Conservation (phyloP, 2,329 filamentous ascomycete species). For the Calcarisporium arbuscula region DNA sequence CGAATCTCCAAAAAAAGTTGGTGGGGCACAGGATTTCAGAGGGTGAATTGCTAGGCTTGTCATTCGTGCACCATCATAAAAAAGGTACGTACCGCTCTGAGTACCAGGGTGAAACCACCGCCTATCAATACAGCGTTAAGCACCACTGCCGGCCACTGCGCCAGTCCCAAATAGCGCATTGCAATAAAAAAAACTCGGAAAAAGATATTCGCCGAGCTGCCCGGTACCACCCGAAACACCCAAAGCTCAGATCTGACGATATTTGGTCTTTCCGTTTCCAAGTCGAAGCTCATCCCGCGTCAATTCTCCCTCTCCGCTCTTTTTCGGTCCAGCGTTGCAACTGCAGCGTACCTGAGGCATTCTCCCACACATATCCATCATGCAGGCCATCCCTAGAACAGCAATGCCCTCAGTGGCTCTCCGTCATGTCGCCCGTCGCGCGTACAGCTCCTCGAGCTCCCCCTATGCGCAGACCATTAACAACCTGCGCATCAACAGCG, state of each 20-base stretch:
- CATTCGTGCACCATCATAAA: too few relatives aligned
- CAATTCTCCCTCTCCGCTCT: slow-evolving; percentile 14
- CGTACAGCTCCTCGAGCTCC: slow-evolving; percentile 66
- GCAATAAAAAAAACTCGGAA: slow-evolving; percentile 11
- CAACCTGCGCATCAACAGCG: slow-evolving; percentile 87
- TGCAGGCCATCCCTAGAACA: slow-evolving; percentile 78
- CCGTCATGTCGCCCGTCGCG: slow-evolving; percentile 59
- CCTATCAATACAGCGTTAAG: too few relatives aligned
- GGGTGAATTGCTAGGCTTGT: too few relatives aligned
- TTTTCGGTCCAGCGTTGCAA: slow-evolving; percentile 12
- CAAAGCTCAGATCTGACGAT: slow-evolving; percentile 10
- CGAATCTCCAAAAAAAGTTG: too few relatives aligned
- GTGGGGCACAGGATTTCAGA: too few relatives aligned
- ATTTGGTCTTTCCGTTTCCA: slow-evolving; percentile 11
- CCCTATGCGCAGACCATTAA: slow-evolving; percentile 67
- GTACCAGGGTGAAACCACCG: too few relatives aligned
- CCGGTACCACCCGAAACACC: slow-evolving; percentile 14
- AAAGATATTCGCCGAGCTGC: slow-evolving; percentile 15
- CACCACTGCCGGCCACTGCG: too few relatives aligned
- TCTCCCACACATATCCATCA: slow-evolving; percentile 36
- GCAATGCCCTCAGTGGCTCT: slow-evolving; percentile 62
- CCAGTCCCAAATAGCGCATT: not conserved
- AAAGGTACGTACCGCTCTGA: too few relatives aligned
- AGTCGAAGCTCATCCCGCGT: slow-evolving; percentile 10
- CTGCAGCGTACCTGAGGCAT: slow-evolving; percentile 8